These are phyloP conservation scores for Lactarius akahatsu DNA, from an alignment of 768 basidiomycete genomes.

Conservation along the genomic window DNA sequence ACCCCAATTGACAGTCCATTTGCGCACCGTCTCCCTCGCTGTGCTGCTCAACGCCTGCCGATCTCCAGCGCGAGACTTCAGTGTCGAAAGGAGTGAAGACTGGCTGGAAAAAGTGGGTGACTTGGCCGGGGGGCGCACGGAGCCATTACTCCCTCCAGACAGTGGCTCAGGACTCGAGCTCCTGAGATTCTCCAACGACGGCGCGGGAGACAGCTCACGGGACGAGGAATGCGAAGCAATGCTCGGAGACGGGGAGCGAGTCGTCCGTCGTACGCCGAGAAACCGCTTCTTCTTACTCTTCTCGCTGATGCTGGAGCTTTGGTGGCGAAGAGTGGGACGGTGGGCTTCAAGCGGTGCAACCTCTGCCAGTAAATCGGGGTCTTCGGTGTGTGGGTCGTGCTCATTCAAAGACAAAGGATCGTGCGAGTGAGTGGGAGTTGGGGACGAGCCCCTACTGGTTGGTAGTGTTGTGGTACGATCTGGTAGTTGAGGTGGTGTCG, in stretches of 20 bases:
- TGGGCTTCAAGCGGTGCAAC: slow-evolving; percentile 3
- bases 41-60: slow-evolving; percentile 84
- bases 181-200: slow-evolving; percentile 20
- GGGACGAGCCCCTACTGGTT: slow-evolving; percentile 17
- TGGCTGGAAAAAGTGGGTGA: slow-evolving; percentile 10
- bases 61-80: slow-evolving; percentile 74
- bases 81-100: slow-evolving; percentile 58
- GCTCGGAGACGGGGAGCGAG: slow-evolving; percentile 18
- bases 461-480: background rate
- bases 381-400: slow-evolving; percentile 6
- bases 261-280: slow-evolving; percentile 20
- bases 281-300: slow-evolving; percentile 24
- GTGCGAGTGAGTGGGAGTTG: slow-evolving; percentile 8
- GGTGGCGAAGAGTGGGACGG: slow-evolving; percentile 18
- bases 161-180: slow-evolving; percentile 9
- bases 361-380: slow-evolving; percentile 9
- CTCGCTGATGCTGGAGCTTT: slow-evolving; percentile 21
- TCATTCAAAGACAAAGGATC: background rate
- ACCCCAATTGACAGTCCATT: slow-evolving; percentile 87
- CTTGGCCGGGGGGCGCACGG: slow-evolving; percentile 3
- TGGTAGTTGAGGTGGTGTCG: background rate
- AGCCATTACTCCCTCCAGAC: background rate
- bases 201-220: slow-evolving; percentile 19
- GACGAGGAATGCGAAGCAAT: slow-evolving; percentile 21
- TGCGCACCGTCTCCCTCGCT: slow-evolving; percentile 86